Conservation (phyloP, 2,329 filamentous ascomycete genomes). For the Monascus ruber region DNA sequence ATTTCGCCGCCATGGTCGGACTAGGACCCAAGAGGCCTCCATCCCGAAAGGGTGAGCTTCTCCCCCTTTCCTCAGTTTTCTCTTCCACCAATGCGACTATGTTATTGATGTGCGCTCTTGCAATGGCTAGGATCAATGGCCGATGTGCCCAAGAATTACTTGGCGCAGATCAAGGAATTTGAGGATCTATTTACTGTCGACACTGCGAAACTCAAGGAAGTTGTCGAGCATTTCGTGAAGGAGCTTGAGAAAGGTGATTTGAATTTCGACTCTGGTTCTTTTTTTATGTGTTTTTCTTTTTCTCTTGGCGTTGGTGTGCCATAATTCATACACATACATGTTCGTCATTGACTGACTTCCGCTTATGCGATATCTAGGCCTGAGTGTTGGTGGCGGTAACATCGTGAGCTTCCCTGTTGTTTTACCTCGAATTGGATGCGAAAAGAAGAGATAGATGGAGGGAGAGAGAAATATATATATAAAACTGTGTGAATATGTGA, state of each 20-base stretch:
- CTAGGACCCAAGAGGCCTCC: too few relatives aligned
- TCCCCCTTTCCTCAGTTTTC: constrained; percentile 2
- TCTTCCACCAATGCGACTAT: background rate
- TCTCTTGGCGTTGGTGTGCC: too few relatives aligned
- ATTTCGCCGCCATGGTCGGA: too few relatives aligned
- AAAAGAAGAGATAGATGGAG: too few relatives aligned
- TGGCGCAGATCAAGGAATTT: constrained; percentile 68
- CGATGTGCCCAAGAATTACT: constrained; percentile 77
- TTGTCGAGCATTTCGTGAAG: constrained; percentile 77
- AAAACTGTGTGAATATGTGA: constrained; percentile 2
- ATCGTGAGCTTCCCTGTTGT: constrained; percentile 54
- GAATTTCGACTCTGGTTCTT: too few relatives aligned
- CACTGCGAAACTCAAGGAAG: constrained; percentile 69
- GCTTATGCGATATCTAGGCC: constrained; percentile 39
- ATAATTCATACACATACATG: too few relatives aligned
- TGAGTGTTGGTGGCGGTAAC: constrained; percentile 77
- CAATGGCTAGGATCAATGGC: constrained; percentile 62
- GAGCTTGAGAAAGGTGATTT: constrained; percentile 72
- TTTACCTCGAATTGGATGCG: too few relatives aligned
- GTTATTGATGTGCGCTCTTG: too few relatives aligned
- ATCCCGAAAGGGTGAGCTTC: background rate
- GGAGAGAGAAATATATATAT: background rate
- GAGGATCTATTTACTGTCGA: constrained; percentile 77
- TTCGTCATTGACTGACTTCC: background rate
- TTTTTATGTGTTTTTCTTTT: too few relatives aligned